Evolutionary conservation across 257 asterid genomes (phyloP), one percentile per base, ranked within the genome.

Genomic region (Leonotis leonurus): DNA sequence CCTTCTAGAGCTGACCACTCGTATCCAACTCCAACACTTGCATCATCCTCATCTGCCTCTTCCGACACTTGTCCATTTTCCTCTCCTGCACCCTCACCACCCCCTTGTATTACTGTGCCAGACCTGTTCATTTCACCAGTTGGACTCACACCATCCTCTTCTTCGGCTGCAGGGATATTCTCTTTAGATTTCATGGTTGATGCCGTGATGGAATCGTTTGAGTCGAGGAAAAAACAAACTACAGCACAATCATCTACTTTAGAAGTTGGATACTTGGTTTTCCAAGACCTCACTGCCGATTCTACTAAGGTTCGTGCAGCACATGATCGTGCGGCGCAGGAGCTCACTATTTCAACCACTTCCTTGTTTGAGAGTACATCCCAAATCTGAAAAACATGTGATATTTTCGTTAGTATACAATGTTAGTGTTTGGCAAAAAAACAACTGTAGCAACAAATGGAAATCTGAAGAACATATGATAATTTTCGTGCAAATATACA

Each of bases 301-400:
- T 84, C 94, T 10, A 89, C 94, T 7, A 89, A 69, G 36, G 63
- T 56, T 40, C 83, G 83, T 56, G 97, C 84, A 12, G 91, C 89
- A 29, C 67, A 51, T 36, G 95, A 66, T 21, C 79, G 89, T n/a
- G 75, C 27, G 20, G 85, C 56, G 76, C 87, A 71, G 8, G 90
- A 77, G 8, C 62, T 75, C 40, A 86, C 85, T 3, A 89, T 81
- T 27, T 82, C 81, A 8, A 89, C 82, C 59, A 86, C 97, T 74
- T 89, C 86, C 71, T 89, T 75, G 78, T 89, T 89, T 22, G 97
- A 79, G 25, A 89, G 89, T 18, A 89, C 97, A 60, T 89, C 97
- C 97, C 97, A 89, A 58, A 89, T 81, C 95, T 89, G 78, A 41
- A 60, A 65, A 1, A n/a, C n/a, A n/a, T n/a, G n/a, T n/a, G n/a